phyloP scores from a whole-genome alignment of 148 eudicot species.

The Chenopodium berlandieri region DNA sequence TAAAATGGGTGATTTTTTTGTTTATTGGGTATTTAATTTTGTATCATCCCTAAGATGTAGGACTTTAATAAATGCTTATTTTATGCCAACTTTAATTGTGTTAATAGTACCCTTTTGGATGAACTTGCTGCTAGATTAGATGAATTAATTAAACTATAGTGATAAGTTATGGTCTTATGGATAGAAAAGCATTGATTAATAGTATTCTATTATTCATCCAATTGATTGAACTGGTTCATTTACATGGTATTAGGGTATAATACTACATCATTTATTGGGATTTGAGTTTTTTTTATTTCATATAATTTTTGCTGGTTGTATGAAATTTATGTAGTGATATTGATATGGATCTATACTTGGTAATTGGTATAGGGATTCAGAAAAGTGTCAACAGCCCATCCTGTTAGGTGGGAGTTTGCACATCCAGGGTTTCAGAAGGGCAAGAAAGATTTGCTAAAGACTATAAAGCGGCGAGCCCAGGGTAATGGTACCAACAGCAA shows the following conservation, averaged over 20 bases:
- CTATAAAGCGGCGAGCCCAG: slow-evolving; percentile 54
- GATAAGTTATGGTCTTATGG: background rate
- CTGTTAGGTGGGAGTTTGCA: slow-evolving; percentile 74
- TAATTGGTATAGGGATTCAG: slow-evolving; percentile 54
- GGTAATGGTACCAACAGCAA: slow-evolving; percentile 11
- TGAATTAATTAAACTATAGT: background rate
- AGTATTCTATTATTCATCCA: background rate
- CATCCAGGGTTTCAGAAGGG: slow-evolving; percentile 61
- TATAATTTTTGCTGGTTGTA: background rate
- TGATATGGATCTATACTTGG: background rate
- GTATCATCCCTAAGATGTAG: background rate
- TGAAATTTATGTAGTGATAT: background rate
- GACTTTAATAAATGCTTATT: background rate
- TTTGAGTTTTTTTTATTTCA: background rate
- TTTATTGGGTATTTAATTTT: too few species aligned
- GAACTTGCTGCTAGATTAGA: background rate
- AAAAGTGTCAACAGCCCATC: slow-evolving; percentile 42
- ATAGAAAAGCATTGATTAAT: too few species aligned
- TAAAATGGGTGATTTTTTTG: background rate
- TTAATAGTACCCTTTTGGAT: background rate
- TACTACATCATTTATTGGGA: background rate
- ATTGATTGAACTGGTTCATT: background rate
- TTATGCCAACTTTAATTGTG: background rate
- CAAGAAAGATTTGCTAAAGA: slow-evolving; percentile 59
- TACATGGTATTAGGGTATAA: background rate